These are phyloP conservation scores for Chytriomyces sp. DNA, from an alignment of 192 early-diverging fungal species.

Conservation along the genomic window DNA sequence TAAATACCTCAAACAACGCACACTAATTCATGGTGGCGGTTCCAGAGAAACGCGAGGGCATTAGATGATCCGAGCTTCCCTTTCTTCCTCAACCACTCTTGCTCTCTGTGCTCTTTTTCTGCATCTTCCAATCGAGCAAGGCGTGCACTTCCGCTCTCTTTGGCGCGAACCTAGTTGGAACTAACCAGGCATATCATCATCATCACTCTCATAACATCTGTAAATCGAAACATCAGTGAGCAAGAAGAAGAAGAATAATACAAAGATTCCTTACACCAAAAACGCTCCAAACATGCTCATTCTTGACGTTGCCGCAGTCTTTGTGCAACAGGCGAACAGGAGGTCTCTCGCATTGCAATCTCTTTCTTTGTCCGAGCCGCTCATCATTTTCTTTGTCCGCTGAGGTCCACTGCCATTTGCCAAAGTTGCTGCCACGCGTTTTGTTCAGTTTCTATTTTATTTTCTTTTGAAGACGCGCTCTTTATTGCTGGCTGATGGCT, in stretches of 20 bases:
- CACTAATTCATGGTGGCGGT: no score
- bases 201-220: conserved; percentile 9
- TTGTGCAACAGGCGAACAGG: neutral
- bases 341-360: neutral
- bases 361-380: neutral
- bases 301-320: neutral
- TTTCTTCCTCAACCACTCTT: conserved; percentile 23
- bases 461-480: no score
- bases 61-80: conserved; percentile 8
- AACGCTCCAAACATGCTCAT: conserved; percentile 10
- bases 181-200: conserved; percentile 33
- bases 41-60: no score
- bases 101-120: conserved; percentile 27
- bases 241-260: neutral
- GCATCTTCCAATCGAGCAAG: conserved; percentile 33
- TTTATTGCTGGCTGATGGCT: no score
- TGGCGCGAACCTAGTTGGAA: neutral
- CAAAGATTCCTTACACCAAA: conserved; percentile 2
- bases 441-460: no score
- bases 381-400: no score
- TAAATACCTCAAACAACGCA: no score
- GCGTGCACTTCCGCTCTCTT: conserved; percentile 24
- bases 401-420: no score
- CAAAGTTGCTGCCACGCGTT: no score
- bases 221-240: neutral